A percentile compares a stretch with the other conserved stretches of the same genome.
These are phyloP conservation scores for Phytopythium montanum DNA, from an alignment of 352 stramenopile species.

Conservation along the genomic window DNA sequence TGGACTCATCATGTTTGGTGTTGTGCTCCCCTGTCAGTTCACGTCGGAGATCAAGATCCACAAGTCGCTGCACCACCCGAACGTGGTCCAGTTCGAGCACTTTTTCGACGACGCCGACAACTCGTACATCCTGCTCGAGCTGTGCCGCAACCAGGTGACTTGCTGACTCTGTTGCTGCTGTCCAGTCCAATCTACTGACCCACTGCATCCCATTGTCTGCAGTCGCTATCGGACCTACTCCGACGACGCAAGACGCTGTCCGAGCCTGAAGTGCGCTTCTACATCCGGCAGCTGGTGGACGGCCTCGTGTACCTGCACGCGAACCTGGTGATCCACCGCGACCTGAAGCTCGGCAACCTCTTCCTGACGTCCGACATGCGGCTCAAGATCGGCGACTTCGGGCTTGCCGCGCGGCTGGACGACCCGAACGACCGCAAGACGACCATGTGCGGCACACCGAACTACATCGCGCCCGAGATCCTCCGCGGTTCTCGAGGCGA, in stretches of 20 bases:
- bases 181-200: not conserved
- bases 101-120: slow-evolving; percentile 98
- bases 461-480: slow-evolving; percentile 93
- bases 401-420: slow-evolving; percentile 85
- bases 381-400: slow-evolving; percentile 97
- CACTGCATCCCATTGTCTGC: not conserved
- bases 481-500: slow-evolving; percentile 85
- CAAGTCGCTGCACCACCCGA: slow-evolving; percentile 91
- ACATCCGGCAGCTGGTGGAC: slow-evolving; percentile 89
- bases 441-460: slow-evolving; percentile 95
- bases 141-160: slow-evolving; percentile 92
- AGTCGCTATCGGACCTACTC: slow-evolving; percentile 96
- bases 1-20: slow-evolving; percentile 9
- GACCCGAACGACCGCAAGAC: slow-evolving; percentile 91
- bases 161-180: not conserved
- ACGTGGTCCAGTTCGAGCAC: slow-evolving; percentile 97
- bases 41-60: slow-evolving; percentile 99
- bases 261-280: slow-evolving; percentile 94
- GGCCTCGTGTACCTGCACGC: slow-evolving; percentile 95
- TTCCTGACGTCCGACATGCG: slow-evolving; percentile 95
- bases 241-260: slow-evolving; percentile 93
- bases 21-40: slow-evolving; percentile 58
- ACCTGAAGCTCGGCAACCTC: slow-evolving; percentile 98
- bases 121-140: slow-evolving; percentile 97
- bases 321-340: slow-evolving; percentile 95